Evolutionary conservation across 139 green algal genomes (phyloP).

Genomic region (Coelastrella sp.): DNA sequence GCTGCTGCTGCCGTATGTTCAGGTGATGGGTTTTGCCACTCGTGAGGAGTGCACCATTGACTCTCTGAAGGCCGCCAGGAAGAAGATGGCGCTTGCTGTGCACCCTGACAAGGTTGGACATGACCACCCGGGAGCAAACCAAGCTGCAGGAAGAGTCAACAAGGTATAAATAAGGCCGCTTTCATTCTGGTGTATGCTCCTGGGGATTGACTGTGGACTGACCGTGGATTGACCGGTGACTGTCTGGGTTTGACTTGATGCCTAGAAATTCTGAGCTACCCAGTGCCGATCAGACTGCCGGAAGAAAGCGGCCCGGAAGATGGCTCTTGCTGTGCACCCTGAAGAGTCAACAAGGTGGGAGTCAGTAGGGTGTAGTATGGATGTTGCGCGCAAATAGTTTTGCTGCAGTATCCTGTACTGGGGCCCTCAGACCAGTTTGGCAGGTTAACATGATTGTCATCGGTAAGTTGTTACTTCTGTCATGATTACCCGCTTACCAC

Average conservation of each 20-base stretch:
- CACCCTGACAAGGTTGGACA: conserved; percentile 36
- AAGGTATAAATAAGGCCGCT: no score
- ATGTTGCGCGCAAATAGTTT: no score
- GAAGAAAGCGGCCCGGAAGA: no score
- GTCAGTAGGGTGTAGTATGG: conserved; percentile 22
- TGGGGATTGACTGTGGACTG: no score
- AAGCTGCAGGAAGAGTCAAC: conserved; percentile 25
- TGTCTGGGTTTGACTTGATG: no score
- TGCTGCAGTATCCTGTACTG: no score
- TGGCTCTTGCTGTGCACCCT: conserved; percentile 23
- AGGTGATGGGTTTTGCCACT: conserved; percentile 21
- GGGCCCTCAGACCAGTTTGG: neutral
- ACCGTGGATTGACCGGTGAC: no score
- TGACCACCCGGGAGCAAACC: conserved; percentile 28
- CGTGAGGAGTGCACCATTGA: neutral
- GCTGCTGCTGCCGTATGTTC: neutral
- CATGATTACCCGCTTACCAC: no score
- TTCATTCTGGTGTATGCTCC: no score
- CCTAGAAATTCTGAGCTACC: no score
- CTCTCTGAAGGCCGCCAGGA: neutral
- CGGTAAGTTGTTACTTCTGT: no score
- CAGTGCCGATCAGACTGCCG: no score
- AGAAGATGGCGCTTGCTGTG: neutral
- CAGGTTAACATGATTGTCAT: neutral
- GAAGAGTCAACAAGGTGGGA: conserved; percentile 25